Percentiles rank a stretch among this genome's conserved stretches.
These are phyloP conservation scores for Hypoxylon sp. DNA, from an alignment of 2,329 filamentous ascomycete species.

Conservation along the genomic window DNA sequence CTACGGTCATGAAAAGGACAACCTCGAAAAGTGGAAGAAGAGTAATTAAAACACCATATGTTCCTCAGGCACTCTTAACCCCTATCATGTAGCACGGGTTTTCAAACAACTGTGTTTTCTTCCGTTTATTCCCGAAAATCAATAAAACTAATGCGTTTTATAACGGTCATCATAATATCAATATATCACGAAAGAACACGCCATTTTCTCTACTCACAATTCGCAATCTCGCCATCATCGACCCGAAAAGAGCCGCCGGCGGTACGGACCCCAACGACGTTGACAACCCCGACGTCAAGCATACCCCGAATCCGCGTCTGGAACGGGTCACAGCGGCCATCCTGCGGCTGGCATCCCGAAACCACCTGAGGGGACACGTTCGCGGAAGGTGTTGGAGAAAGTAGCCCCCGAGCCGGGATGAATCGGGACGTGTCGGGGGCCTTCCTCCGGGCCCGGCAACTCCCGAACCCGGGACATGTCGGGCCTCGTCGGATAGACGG, in stretches of 20 bases:
- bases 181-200: not conserved
- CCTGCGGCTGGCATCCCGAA: not conserved
- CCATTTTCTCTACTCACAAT: not conserved
- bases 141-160: not conserved
- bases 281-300: slow-evolving; percentile 2
- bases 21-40: not conserved
- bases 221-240: not conserved
- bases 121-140: not conserved
- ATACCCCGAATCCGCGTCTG: slow-evolving; percentile 12
- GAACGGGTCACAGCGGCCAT: not conserved
- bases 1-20: not conserved
- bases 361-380: not conserved
- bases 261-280: not conserved
- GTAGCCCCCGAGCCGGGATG: slow-evolving; percentile 20
- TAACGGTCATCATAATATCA: not conserved
- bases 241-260: not conserved
- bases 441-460: slow-evolving; percentile 18
- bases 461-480: slow-evolving; percentile 34
- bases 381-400: slow-evolving; percentile 26
- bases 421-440: slow-evolving; percentile 20
- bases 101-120: not conserved
- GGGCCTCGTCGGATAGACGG: slow-evolving; percentile 9
- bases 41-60: too few relatives aligned
- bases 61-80: not conserved
- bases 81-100: not conserved